phyloP scores from a whole-genome alignment of 441 rosid genomes.

The Brassica balearica region DNA sequence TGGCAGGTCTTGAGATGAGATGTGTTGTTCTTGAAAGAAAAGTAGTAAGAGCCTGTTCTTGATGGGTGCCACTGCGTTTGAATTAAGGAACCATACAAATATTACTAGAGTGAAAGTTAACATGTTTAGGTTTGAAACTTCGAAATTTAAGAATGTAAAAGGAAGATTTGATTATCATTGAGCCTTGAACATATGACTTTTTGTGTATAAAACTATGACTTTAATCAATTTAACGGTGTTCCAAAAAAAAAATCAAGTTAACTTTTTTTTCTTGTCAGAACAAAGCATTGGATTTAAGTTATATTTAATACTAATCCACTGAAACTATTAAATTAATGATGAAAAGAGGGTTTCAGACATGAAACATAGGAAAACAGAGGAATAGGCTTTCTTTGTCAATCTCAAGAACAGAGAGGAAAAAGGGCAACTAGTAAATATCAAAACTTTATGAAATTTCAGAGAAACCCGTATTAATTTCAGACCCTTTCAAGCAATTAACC shows the following conservation, averaged over 20 bases:
- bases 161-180: slow-evolving; percentile 15
- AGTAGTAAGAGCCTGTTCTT: slow-evolving; percentile 85
- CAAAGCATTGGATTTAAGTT: neutral
- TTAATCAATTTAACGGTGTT: too few relatives aligned
- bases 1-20: slow-evolving; percentile 58
- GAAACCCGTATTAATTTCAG: slow-evolving; percentile 19
- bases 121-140: neutral
- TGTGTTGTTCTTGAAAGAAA: slow-evolving; percentile 73
- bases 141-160: neutral
- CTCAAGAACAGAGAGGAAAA: slow-evolving; percentile 39
- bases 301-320: neutral
- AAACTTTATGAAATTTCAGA: slow-evolving; percentile 27
- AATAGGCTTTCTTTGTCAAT: slow-evolving; percentile 30
- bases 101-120: slow-evolving; percentile 10
- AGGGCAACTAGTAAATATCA: slow-evolving; percentile 22
- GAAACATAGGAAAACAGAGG: slow-evolving; percentile 28
- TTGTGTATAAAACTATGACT: neutral
- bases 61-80: slow-evolving; percentile 81
- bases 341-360: neutral
- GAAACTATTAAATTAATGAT: neutral
- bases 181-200: slow-evolving; percentile 15
- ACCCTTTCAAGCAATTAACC: neutral
- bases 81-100: neutral
- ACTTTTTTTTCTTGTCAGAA: neutral
- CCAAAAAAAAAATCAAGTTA: too few relatives aligned